Evolutionary conservation across 306 rosid genomes (phyloP).

Genomic region (Crataegus laevigata): DNA sequence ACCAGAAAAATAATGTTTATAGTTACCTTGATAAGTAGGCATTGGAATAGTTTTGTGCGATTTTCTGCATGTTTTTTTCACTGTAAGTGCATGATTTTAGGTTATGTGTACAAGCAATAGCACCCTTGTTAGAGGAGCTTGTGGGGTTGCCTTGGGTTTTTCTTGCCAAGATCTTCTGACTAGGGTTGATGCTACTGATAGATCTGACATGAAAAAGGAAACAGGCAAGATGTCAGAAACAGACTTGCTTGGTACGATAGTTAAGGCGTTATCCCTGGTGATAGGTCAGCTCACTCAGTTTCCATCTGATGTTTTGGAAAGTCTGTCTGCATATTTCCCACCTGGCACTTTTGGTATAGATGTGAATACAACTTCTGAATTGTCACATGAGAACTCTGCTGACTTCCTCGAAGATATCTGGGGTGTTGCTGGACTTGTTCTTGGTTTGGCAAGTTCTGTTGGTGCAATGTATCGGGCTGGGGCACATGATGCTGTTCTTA

Average conservation of each 20-base stretch:
- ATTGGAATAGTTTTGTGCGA: neutral
- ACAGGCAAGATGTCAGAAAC: conserved; percentile 43
- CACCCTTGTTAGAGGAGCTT: conserved; percentile 86
- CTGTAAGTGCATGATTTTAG: conserved; percentile 37
- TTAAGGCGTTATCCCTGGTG: conserved; percentile 44
- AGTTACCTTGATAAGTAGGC: neutral
- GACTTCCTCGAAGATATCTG: conserved; percentile 79
- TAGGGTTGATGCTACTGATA: conserved; percentile 52
- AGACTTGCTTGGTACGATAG: conserved; percentile 54
- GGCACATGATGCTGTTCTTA: conserved; percentile 53
- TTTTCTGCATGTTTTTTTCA: conserved; percentile 1
- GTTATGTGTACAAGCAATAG: conserved; percentile 65
- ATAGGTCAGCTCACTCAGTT: conserved; percentile 48
- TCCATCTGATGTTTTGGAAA: conserved; percentile 50
- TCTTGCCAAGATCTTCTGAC: conserved; percentile 83
- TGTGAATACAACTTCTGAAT: conserved; percentile 25
- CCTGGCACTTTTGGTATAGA: conserved; percentile 24
- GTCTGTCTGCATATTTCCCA: conserved; percentile 50
- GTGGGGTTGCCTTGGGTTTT: conserved; percentile 92
- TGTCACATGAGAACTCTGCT: conserved; percentile 31
- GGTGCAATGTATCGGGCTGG: conserved; percentile 72
- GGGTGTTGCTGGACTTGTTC: conserved; percentile 95
- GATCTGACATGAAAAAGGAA: conserved; percentile 37
- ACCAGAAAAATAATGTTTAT: neutral
- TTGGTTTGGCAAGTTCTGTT: conserved; percentile 71